Evolutionary conservation across 2,329 filamentous ascomycete species (phyloP), one percentile per base, ranked within the genome.

Genomic region (Aspergillus puulaauensis): DNA sequence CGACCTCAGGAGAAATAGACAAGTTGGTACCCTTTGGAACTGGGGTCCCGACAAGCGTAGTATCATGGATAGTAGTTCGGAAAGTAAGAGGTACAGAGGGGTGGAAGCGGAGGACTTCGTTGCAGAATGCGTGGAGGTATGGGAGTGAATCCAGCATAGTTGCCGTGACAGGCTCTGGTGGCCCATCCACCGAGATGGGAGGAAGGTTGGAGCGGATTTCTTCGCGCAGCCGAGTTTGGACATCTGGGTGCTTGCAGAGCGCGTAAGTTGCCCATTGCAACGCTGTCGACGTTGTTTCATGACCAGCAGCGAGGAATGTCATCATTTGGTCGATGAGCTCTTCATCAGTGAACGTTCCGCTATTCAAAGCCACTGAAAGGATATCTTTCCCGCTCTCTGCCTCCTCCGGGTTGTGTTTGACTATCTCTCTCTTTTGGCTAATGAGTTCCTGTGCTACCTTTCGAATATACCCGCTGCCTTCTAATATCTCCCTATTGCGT

Each of bases 311-410:
- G 5, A 96, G 83, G 77, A 96, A 95, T 0, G 90, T 96, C 90
- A 96, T 95, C 70, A 95, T 83, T 75, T 96, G 91, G 71, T 95
- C 89, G 37, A 91, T 84, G n/a, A 96, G 83, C 59, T 91, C 86
- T 49, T 91, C 89, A 61, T 95, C 90, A 12, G 77, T 83, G 74
- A 96, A 95, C 6, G 81, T 85, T 47, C 89, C 90, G 40, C 86
- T 91, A 69, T 88, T 83, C 48, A 96, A 79, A 15, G 91, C 91
- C 0, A 93, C 89, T 1, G 88, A 91, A 35, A 96, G 79, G 57
- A 96, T 95, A 71, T 96, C 91, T 7, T 84, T 73, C 46, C 86
- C 86, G 3, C 57, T 61, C 39, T 52, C 58, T 6, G 64, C 44
- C 14, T 47, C 57, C 3, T 64, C 53, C 12, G 31, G 37, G 5